phyloP scores from a whole-genome alignment of 2,329 filamentous ascomycete genomes.

The Aureobasidium sp. region DNA sequence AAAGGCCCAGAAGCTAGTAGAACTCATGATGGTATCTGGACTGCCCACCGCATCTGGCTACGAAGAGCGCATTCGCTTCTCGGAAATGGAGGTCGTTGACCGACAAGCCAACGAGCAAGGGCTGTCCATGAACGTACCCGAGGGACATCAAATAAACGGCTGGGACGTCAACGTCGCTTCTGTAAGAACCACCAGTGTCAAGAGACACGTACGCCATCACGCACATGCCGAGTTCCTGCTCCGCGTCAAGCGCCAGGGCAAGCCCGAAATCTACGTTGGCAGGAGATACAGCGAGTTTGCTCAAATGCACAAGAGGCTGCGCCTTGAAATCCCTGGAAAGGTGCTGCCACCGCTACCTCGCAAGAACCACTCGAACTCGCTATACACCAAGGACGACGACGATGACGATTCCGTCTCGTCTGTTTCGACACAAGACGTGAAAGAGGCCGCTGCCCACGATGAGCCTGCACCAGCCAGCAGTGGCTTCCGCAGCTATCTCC shows the following conservation, averaged over 20 bases:
- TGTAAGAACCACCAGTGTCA: constrained; percentile 70
- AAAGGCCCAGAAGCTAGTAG: constrained; percentile 91
- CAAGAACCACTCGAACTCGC: constrained; percentile 78
- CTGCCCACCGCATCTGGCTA: constrained; percentile 93
- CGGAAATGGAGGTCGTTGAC: constrained; percentile 94
- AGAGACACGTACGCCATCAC: constrained; percentile 80
- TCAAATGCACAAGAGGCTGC: constrained; percentile 67
- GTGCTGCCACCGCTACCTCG: constrained; percentile 76
- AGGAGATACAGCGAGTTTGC: constrained; percentile 84
- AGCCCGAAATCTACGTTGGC: constrained; percentile 69
- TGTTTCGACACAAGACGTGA: constrained; percentile 53
- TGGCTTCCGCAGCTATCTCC: constrained; percentile 37
- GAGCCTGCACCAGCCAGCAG: constrained; percentile 16
- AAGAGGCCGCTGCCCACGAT: constrained; percentile 8
- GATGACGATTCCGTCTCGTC: constrained; percentile 77
- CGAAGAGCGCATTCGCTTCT: constrained; percentile 92
- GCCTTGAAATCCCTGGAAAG: constrained; percentile 82
- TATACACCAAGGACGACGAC: constrained; percentile 46
- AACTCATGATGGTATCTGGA: constrained; percentile 99
- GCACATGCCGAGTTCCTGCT: constrained; percentile 94
- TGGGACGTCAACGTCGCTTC: constrained; percentile 96
- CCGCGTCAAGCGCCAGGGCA: constrained; percentile 68
- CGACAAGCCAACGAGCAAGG: constrained; percentile 86
- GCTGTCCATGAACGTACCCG: constrained; percentile 74
- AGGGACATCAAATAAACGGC: constrained; percentile 85